These are phyloP conservation scores for Echinochloa phyllopogon DNA, from an alignment of 176 grass and related monocot species.

Conservation along the genomic window DNA sequence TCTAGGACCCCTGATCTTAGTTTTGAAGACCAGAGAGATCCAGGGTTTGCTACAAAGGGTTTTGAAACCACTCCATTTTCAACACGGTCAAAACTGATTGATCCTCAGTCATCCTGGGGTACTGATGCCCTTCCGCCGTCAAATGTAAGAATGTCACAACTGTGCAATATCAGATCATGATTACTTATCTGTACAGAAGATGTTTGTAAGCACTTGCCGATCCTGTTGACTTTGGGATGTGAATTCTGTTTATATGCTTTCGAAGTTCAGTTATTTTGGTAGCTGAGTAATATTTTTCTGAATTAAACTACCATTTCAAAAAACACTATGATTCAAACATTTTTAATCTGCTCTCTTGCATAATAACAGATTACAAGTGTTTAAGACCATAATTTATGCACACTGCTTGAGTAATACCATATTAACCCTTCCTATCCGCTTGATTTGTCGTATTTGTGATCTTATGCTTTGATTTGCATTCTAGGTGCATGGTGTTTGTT, in stretches of 20 bases:
- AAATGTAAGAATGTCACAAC: constrained; percentile 53
- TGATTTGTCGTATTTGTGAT: constrained; percentile 33
- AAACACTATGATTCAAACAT: not conserved
- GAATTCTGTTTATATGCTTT: constrained; percentile 9
- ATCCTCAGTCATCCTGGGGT: constrained; percentile 29
- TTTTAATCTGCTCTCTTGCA: not conserved
- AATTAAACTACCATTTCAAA: constrained; percentile 1
- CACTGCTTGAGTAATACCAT: constrained; percentile 10
- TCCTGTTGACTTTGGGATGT: not conserved
- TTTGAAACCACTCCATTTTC: constrained; percentile 39
- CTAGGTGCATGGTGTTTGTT: constrained; percentile 53
- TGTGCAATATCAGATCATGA: constrained; percentile 16
- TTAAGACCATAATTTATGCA: not conserved
- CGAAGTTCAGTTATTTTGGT: constrained; percentile 21
- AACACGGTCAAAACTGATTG: constrained; percentile 30
- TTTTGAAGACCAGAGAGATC: constrained; percentile 32
- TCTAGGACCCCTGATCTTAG: constrained; percentile 57
- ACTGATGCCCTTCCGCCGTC: constrained; percentile 11
- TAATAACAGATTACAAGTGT: not conserved
- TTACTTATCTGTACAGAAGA: constrained; percentile 1
- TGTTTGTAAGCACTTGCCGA: constrained; percentile 8
- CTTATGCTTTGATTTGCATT: constrained; percentile 41
- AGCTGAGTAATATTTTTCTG: constrained; percentile 9
- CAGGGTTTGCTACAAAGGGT: constrained; percentile 37
- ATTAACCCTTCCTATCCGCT: not conserved